A percentile compares a stretch with the other conserved stretches of the same genome.
Evolutionary conservation across 306 rosid genomes (phyloP).

Genomic region (Notholithocarpus densiflorus): DNA sequence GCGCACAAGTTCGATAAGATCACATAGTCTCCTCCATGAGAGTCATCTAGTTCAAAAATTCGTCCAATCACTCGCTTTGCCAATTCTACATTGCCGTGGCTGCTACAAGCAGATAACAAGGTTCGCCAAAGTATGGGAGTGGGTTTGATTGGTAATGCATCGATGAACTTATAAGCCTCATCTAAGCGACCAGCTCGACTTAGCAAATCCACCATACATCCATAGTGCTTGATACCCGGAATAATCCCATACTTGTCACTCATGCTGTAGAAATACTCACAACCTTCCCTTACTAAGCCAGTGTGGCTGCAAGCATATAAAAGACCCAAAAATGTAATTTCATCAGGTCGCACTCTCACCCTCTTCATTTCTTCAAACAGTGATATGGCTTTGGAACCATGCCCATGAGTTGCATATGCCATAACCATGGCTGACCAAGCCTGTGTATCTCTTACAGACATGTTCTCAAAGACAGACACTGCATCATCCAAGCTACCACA

Average conservation of each 20-base stretch:
- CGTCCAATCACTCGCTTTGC: no score
- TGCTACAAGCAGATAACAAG: no score
- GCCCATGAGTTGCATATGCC: constrained; percentile 77
- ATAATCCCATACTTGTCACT: constrained; percentile 8
- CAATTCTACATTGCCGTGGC: no score
- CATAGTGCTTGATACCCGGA: no score
- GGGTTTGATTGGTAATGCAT: no score
- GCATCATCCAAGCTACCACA: constrained; percentile 69
- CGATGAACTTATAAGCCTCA: no score
- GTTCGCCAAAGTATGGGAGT: no score
- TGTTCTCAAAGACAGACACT: constrained; percentile 56
- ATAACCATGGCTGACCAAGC: constrained; percentile 81
- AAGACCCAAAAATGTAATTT: constrained; percentile 67
- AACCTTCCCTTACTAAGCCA: constrained; percentile 70
- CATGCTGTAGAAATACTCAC: constrained; percentile 56
- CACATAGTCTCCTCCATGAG: constrained; percentile 32
- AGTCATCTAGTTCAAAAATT: no score
- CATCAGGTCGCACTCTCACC: constrained; percentile 57
- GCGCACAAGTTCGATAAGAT: constrained; percentile 74
- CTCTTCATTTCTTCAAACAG: constrained; percentile 71
- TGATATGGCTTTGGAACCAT: constrained; percentile 49
- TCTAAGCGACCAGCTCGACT: no score
- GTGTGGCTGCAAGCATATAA: constrained; percentile 75
- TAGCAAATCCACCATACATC: no score
- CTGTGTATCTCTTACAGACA: constrained; percentile 66